Percentiles rank a stretch among this genome's conserved stretches.
These are phyloP conservation scores for Erodium trifolium DNA, from an alignment of 441 rosid genomes.

Conservation along the genomic window DNA sequence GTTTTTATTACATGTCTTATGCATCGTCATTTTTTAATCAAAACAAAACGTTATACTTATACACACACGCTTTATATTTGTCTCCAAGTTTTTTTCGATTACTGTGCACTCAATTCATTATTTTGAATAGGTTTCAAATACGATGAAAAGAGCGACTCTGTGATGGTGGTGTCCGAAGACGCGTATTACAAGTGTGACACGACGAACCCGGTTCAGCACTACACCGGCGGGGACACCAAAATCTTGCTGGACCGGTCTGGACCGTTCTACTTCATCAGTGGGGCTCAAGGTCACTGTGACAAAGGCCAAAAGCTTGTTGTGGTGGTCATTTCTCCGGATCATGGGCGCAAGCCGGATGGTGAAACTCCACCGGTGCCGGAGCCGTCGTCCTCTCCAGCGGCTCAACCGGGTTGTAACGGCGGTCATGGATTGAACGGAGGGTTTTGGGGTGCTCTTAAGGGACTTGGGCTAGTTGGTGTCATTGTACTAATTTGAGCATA, in stretches of 20 bases:
- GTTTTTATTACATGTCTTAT: background rate
- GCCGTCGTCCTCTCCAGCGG: constrained; percentile 18
- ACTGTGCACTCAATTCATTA: no score
- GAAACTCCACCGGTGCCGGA: constrained; percentile 6
- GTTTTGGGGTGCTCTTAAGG: background rate
- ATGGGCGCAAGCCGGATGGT: background rate
- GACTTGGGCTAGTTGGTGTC: background rate
- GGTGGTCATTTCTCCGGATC: constrained; percentile 30
- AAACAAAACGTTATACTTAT: no score
- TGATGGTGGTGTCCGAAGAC: constrained; percentile 39
- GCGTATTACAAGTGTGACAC: constrained; percentile 36
- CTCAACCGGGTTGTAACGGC: background rate
- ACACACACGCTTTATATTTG: no score
- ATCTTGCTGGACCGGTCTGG: constrained; percentile 37
- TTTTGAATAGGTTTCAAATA: constrained; percentile 33
- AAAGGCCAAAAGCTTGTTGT: constrained; percentile 43
- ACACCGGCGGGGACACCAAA: constrained; percentile 30
- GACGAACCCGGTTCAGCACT: constrained; percentile 26
- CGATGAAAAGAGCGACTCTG: constrained; percentile 41
- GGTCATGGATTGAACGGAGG: background rate
- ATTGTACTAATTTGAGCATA: background rate
- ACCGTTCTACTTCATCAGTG: constrained; percentile 49
- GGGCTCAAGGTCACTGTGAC: constrained; percentile 35
- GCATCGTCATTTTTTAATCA: background rate
- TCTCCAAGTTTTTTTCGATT: no score